Conservation (phyloP, 495 filamentous ascomycete genomes). For the Penicillium crystallinum region DNA sequence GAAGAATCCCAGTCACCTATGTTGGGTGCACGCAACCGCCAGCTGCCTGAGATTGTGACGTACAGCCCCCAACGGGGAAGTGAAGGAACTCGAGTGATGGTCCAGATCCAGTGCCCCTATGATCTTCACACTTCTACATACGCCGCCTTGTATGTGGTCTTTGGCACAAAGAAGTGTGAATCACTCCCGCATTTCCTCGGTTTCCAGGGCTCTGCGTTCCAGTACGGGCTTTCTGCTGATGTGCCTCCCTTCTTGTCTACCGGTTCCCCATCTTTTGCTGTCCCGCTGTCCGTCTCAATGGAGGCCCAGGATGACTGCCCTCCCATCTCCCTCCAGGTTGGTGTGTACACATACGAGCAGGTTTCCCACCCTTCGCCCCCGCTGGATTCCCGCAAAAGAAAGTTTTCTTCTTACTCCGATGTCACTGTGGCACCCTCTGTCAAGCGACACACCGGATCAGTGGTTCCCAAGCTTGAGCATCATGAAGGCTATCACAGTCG, state of each 20-base stretch:
- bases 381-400: constrained; percentile 46
- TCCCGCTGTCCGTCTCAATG: constrained; percentile 69
- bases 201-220: constrained; percentile 51
- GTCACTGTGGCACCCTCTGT: constrained; percentile 30
- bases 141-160: constrained; percentile 60
- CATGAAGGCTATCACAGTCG: constrained; percentile 31
- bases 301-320: constrained; percentile 60
- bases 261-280: constrained; percentile 57
- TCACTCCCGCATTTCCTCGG: constrained; percentile 58
- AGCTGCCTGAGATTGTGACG: constrained; percentile 56
- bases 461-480: constrained; percentile 36
- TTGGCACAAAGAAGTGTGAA: constrained; percentile 64
- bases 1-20: constrained; percentile 41
- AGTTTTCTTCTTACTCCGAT: constrained; percentile 45
- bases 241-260: constrained; percentile 68
- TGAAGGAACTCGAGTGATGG: constrained; percentile 61
- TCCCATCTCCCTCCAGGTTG: constrained; percentile 61
- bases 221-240: constrained; percentile 68
- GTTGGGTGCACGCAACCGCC: constrained; percentile 26
- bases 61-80: constrained; percentile 63
- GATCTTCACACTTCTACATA: constrained; percentile 58
- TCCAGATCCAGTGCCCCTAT: constrained; percentile 69
- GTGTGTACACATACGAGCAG: constrained; percentile 70
- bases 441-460: constrained; percentile 43
- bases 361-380: constrained; percentile 29